phyloP scores from a whole-genome alignment of 78 protist species.

The Dictyostelium intermedium region DNA sequence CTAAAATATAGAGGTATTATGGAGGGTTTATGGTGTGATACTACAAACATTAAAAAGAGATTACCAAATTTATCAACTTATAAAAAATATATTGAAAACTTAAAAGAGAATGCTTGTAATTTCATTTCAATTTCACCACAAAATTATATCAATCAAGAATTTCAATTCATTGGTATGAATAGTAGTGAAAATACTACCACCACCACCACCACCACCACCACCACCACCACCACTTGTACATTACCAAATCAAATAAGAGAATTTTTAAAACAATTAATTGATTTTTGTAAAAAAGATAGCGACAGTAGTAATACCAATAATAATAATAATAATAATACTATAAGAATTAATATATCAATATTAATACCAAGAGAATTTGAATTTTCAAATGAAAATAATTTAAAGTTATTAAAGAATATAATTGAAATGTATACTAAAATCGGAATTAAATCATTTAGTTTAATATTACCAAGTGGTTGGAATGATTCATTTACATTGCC shows the following conservation, averaged over 20 bases:
- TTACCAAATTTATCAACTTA: conserved; percentile 9
- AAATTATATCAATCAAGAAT: background rate
- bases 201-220: too few relatives aligned
- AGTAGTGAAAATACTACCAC: background rate
- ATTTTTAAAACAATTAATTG: conserved; percentile 24
- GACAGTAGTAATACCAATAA: background rate
- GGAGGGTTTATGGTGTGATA: conserved; percentile 48
- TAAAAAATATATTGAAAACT: background rate
- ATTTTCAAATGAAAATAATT: background rate
- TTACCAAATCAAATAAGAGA: conserved; percentile 16
- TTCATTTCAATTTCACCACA: conserved; percentile 47
- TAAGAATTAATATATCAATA: conserved; percentile 25
- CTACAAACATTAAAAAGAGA: background rate
- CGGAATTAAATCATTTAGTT: conserved; percentile 3
- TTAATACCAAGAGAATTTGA: conserved; percentile 41
- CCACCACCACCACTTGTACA: too few relatives aligned
- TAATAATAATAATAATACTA: background rate
- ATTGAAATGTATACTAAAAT: background rate
- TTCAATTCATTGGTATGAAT: background rate
- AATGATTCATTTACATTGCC: conserved; percentile 23
- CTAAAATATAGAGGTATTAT: conserved; percentile 52
- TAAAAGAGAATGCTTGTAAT: conserved; percentile 9
- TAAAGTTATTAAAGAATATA: background rate
- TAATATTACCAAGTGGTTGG: conserved; percentile 38
- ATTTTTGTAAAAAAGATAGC: background rate